Base-by-base conservation (phyloP, 108 stramenopile genomes). In the Chaetoceros muelleri region DNA sequence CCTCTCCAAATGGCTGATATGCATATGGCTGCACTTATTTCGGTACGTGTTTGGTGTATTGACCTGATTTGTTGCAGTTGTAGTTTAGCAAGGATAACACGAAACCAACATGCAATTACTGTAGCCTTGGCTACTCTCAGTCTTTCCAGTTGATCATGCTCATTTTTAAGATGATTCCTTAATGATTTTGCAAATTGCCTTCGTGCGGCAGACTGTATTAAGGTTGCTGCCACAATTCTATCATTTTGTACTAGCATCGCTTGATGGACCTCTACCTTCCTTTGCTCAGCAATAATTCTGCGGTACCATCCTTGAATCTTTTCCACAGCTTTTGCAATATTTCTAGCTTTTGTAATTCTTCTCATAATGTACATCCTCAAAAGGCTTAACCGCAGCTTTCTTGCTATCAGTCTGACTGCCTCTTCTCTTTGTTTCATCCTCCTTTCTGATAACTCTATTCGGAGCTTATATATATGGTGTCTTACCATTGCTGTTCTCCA, bases 1-100 rank as follows among this genome's bases (percentile, higher is more conserved):
- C 70, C 70, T 1, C 70, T 44, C 52, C 30, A 61, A 19, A 10
- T 19, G 10, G 46, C 28, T 30, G 65, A 51, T 13, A 69, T 50
- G n/a, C 24, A 44, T 20, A 50, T 49, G 20, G 65, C 58, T 24
- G 49, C 24, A 28, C 13, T 13, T 13, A 40, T 40, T 40, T 13
- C 34, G 13, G 34, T 40, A n/a, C 13, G 34, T 40, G 13, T 40
- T 40, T 40, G 5, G 8, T 13, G 34, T 13, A 5, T 40, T 40
- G 5, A 5, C 13, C 13, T 5, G 5, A 40, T 5, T 40, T 40
- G 8, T 40, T 40, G 5, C 34, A 40, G 5, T 40, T 40, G 34
- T 40, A 10, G 5, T 13, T 40, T 40, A 10, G 34, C 34, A 5
- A 40, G 34, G 5, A 40, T 10, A 10, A 40, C 13, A 10, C 34